Evolutionary conservation across 768 basidiomycete genomes (phyloP), one percentile per base, ranked within the genome.

Genomic region (Agrocybe chaxingu): DNA sequence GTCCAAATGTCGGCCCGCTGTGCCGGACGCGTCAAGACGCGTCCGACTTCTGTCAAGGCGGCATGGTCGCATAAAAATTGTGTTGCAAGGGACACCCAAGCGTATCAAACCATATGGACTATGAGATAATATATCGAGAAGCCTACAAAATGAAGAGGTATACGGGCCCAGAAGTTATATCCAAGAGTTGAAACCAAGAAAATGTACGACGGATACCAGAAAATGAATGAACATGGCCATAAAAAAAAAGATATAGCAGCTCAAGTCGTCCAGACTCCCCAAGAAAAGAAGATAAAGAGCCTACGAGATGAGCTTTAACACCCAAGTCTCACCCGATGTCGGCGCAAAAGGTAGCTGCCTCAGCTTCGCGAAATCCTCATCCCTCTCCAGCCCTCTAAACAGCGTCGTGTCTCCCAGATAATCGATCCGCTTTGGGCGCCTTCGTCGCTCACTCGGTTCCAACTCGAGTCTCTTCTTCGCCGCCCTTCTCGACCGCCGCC

Each of bases 311-410:
- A 68, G 55, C 60, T 74, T 80, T 19, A 84, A 69, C 3, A 84
- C 66, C 81, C 82, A 87, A 0, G 82, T 85, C 64, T 86, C 81
- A 11, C 69, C 52, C 55, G 69, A 69, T 0, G 51, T 59, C 41
- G 70, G 55, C 33, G 55, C 51, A 8, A 75, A 77, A 13, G 82
- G 83, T 18, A 84, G 48, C 43, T 76, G 51, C 51, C 81, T 70
- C 60, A 66, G 60, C 60, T 77, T 81, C 49, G 70, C 71, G 58
- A 75, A 83, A 6, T 78, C 80, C 8, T 80, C 79, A 51, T 85
- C 79, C 64, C 66, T 75, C 57, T 82, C 80, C 54, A 89, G 58
- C 1, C 87, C 87, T 51, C 71, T 78, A 61, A 88, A 88, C 35
- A 79, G 63, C 7, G 79, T 80, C 31, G 57, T 61, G 34, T 80